Percentiles rank a stretch among this genome's conserved stretches.
These are phyloP conservation scores for Rhodocollybia butyracea DNA, from an alignment of 768 basidiomycete genomes.

Conservation along the genomic window DNA sequence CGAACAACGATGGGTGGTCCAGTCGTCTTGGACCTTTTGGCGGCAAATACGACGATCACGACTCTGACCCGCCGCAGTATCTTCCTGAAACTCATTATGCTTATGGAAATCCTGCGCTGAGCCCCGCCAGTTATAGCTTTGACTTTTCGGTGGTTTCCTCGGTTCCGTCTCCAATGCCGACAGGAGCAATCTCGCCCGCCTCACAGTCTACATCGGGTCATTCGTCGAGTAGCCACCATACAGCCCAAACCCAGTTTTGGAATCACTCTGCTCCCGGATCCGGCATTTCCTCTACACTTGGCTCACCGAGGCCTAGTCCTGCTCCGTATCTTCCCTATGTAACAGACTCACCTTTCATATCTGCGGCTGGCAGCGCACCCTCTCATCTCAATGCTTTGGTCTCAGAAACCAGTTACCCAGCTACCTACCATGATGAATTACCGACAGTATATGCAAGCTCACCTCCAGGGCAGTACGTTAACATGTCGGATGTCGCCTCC, in stretches of 20 bases:
- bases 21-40: too few species aligned
- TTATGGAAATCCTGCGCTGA: background rate
- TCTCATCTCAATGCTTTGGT: background rate
- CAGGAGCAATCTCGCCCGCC: background rate
- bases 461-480: constrained; percentile 1
- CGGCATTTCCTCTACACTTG: background rate
- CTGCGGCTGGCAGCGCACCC: background rate
- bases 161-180: background rate
- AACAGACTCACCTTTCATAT: background rate
- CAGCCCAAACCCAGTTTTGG: background rate
- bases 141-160: background rate
- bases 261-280: background rate
- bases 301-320: constrained; percentile 2
- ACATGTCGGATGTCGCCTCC: constrained; percentile 7
- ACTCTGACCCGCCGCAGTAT: background rate
- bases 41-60: background rate
- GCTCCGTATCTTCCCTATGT: background rate
- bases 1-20: background rate
- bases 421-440: background rate
- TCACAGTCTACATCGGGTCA: background rate
- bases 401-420: background rate
- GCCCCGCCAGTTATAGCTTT: background rate
- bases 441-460: background rate
- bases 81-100: background rate
- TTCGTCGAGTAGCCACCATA: background rate